These are phyloP conservation scores for Hydrangea macrophylla DNA, from an alignment of 148 eudicot genomes.

Conservation along the genomic window DNA sequence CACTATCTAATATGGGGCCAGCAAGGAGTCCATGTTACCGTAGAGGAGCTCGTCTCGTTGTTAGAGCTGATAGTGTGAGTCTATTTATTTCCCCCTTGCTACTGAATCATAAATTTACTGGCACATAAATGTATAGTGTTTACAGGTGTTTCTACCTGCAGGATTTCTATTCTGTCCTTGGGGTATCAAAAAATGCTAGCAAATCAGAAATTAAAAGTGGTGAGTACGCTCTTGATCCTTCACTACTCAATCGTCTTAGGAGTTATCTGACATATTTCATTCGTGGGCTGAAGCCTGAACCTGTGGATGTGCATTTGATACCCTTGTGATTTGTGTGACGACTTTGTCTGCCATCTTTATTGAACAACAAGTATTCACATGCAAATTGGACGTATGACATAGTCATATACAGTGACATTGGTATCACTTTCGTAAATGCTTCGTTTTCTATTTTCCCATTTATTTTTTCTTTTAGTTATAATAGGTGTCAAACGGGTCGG, in stretches of 20 bases:
- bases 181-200: slow-evolving; percentile 81
- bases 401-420: not conserved
- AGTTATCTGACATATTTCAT: not conserved
- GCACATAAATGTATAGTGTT: not conserved
- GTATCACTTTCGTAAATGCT: not conserved
- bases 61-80: slow-evolving; percentile 83
- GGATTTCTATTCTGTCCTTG: slow-evolving; percentile 87
- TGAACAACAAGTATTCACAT: not conserved
- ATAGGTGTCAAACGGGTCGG: too few relatives aligned
- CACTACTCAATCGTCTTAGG: not conserved
- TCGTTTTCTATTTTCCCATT: not conserved
- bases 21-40: slow-evolving; percentile 32
- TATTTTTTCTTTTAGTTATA: too few relatives aligned
- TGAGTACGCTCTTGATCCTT: slow-evolving; percentile 30
- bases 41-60: slow-evolving; percentile 62
- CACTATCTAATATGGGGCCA: slow-evolving; percentile 38
- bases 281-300: not conserved
- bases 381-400: not conserved
- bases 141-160: slow-evolving; percentile 28
- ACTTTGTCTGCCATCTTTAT: not conserved
- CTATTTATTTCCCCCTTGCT: slow-evolving; percentile 3
- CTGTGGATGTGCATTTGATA: not conserved
- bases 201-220: slow-evolving; percentile 94
- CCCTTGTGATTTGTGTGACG: not conserved
- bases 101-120: not conserved